Evolutionary conservation across 805 yeast species (phyloP).

Genomic region (Metschnikowia vanudenii): DNA sequence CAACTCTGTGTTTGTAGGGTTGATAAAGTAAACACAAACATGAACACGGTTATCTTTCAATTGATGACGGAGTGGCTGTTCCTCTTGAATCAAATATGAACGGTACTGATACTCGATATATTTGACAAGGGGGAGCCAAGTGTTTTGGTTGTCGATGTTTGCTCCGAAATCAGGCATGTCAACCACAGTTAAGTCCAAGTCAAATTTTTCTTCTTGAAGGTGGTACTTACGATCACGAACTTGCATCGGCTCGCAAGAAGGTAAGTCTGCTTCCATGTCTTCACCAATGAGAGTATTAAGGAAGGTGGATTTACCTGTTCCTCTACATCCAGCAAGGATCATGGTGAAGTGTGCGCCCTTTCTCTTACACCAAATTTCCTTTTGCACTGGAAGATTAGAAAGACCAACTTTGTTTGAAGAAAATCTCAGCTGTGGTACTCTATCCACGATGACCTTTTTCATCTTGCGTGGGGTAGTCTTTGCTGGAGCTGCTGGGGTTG

Average conservation of each 20-base stretch:
- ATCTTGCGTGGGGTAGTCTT: constrained; percentile 6
- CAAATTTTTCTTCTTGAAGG: constrained; percentile 59
- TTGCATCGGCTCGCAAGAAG: constrained; percentile 13
- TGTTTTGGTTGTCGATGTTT: constrained; percentile 49
- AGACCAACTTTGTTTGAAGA: constrained; percentile 18
- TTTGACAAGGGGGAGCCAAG: constrained; percentile 49
- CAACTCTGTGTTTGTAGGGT: constrained; percentile 56
- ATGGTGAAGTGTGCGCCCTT: constrained; percentile 36
- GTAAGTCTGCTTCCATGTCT: constrained; percentile 14
- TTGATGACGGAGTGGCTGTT: constrained; percentile 32
- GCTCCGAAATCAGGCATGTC: constrained; percentile 81
- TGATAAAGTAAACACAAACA: constrained; percentile 79
- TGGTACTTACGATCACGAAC: constrained; percentile 34
- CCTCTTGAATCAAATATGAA: constrained; percentile 67
- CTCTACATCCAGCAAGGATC: constrained; percentile 37
- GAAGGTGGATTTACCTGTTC: constrained; percentile 28
- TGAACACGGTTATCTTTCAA: constrained; percentile 70
- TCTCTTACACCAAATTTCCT: constrained; percentile 22
- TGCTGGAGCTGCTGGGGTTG: too few relatives aligned
- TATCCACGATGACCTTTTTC: constrained; percentile 14
- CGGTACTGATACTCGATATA: constrained; percentile 79
- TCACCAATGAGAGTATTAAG: constrained; percentile 26
- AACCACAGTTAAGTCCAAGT: constrained; percentile 58
- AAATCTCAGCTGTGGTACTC: constrained; percentile 19
- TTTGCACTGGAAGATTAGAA: constrained; percentile 31